Evolutionary conservation across 116 monocot genomes (phyloP).

Genomic region (Zostera marina): DNA sequence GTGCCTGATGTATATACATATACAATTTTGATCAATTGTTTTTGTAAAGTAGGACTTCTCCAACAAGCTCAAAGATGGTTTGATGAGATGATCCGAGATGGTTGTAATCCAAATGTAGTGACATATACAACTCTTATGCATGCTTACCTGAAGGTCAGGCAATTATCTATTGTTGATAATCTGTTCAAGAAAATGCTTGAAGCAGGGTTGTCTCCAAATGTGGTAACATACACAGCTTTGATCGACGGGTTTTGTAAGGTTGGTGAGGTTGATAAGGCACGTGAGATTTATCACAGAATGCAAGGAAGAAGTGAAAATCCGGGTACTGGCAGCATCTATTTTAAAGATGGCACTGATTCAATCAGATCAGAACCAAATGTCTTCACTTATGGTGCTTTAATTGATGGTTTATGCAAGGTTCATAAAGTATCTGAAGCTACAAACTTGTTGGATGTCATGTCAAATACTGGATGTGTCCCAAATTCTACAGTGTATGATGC

Average conservation of each 20-base stretch:
- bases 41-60: slow-evolving; percentile 79
- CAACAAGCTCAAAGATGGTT: slow-evolving; percentile 66
- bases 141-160: slow-evolving; percentile 66
- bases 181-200: slow-evolving; percentile 55
- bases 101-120: slow-evolving; percentile 78
- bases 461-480: slow-evolving; percentile 51
- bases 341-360: slow-evolving; percentile 14
- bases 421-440: slow-evolving; percentile 60
- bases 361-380: slow-evolving; percentile 52
- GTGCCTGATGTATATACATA: slow-evolving; percentile 87
- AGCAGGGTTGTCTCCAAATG: slow-evolving; percentile 49
- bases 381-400: slow-evolving; percentile 85
- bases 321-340: slow-evolving; percentile 25
- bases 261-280: slow-evolving; percentile 58
- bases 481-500: slow-evolving; percentile 87
- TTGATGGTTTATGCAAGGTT: slow-evolving; percentile 94
- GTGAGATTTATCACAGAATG: slow-evolving; percentile 67
- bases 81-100: slow-evolving; percentile 63
- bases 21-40: slow-evolving; percentile 75
- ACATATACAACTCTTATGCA: slow-evolving; percentile 87
- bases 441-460: slow-evolving; percentile 60
- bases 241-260: slow-evolving; percentile 87
- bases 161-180: slow-evolving; percentile 43
- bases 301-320: slow-evolving; percentile 27
- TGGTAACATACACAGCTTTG: slow-evolving; percentile 60